Evolutionary conservation across 2,329 filamentous ascomycete species (phyloP).

Genomic region (Ceratocystis huliohia): DNA sequence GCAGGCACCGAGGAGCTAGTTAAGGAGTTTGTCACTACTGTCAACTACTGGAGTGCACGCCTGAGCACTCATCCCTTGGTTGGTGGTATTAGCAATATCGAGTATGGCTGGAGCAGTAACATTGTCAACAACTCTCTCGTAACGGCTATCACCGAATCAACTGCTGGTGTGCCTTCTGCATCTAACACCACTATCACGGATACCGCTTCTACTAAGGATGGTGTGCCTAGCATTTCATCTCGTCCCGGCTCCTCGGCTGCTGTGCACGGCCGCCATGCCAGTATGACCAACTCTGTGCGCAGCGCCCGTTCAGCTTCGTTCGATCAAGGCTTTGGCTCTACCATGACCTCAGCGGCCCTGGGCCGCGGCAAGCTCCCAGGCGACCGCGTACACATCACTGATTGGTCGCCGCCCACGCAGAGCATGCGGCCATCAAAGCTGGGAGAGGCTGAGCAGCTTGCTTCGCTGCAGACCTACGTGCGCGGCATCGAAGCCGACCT

Average conservation of each 20-base stretch:
- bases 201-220: constrained; percentile 28
- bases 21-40: constrained; percentile 83
- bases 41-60: constrained; percentile 95
- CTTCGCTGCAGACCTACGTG: constrained; percentile 64
- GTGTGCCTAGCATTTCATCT: constrained; percentile 26
- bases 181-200: constrained; percentile 26
- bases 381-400: constrained; percentile 69
- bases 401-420: constrained; percentile 82
- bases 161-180: constrained; percentile 23
- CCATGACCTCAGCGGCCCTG: constrained; percentile 32
- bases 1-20: constrained; percentile 91
- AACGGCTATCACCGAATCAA: constrained; percentile 35
- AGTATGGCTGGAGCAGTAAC: constrained; percentile 88
- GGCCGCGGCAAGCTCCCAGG: constrained; percentile 59
- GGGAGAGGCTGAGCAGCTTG: constrained; percentile 68
- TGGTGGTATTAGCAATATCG: constrained; percentile 89
- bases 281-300: constrained; percentile 26
- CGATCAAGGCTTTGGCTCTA: constrained; percentile 42
- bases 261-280: constrained; percentile 30
- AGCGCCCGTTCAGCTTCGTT: constrained; percentile 46
- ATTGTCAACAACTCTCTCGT: constrained; percentile 54
- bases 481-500: constrained; percentile 76
- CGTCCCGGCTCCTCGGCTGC: constrained; percentile 38
- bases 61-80: constrained; percentile 86
- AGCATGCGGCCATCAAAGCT: constrained; percentile 76